A percentile compares a stretch with the other conserved stretches of the same genome.
Conservation (phyloP, 148 eudicot species). For the Fagopyrum tataricum region DNA sequence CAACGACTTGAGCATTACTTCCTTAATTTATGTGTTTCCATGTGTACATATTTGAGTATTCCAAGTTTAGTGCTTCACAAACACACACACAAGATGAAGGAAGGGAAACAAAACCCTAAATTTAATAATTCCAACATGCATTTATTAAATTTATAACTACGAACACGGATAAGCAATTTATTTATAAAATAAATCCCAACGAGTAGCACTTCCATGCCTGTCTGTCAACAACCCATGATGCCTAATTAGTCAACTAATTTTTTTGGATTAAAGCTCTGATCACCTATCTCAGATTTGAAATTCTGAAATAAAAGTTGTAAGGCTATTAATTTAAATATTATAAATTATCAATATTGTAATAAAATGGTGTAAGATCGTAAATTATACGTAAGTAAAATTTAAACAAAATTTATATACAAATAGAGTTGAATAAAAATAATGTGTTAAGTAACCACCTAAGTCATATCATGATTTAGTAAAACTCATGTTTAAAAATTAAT, state of each 20-base stretch:
- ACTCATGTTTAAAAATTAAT: too few species aligned
- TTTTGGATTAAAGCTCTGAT: background rate
- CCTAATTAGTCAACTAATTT: background rate
- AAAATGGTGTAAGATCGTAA: too few species aligned
- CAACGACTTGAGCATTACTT: background rate
- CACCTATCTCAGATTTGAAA: background rate
- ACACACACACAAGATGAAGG: background rate
- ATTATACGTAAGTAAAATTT: too few species aligned
- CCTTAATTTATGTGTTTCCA: background rate
- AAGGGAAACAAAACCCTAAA: background rate
- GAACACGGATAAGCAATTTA: background rate
- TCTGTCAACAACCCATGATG: slow-evolving; percentile 1
- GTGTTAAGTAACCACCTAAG: too few species aligned
- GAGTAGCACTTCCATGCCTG: slow-evolving; percentile 4
- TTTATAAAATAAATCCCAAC: background rate
- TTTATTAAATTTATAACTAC: background rate
- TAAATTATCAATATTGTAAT: too few species aligned
- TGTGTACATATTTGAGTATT: background rate
- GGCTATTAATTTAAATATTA: too few species aligned
- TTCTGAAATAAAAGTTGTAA: too few species aligned
- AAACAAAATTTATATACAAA: too few species aligned
- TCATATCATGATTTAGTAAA: too few species aligned
- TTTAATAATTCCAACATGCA: background rate
- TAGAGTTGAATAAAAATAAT: too few species aligned
- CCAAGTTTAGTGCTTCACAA: background rate